Evolutionary conservation across 257 asterid genomes (phyloP), one percentile per base, ranked within the genome.

Genomic region (Cinchona pubescens): DNA sequence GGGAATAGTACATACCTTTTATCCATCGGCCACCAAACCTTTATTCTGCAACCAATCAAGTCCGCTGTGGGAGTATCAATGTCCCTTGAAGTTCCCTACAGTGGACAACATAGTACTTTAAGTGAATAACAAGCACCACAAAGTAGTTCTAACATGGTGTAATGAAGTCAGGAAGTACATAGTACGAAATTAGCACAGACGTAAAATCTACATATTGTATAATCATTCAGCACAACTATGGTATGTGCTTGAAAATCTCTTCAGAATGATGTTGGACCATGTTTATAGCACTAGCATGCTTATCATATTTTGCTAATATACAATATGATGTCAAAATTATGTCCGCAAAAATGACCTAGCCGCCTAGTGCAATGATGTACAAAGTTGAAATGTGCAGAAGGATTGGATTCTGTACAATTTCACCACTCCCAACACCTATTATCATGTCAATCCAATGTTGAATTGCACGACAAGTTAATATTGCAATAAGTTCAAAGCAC

Each of bases 1-100:
- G 72, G 76, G 65, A 43, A 67, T n/a, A 75, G 77, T 43, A 86
- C 97, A 86, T 81, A 95, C 99, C 67, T 3, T 90, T 93, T 93
- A 85, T 95, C 99, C 90, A 93, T 87, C n/a, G 99, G 99, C 99
- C 99, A 95, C 99, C 99, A 95, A 77, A 95, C 90, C 87, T 91
- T 89, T 84, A 95, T 87, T 83, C 88, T 88, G 84, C 92, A 86
- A 65, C 92, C 96, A 85, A 93, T 83, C 86, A 93, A 87, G 80
- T 91, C 99, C 18, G 69, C 80, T 13, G 82, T 77, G 29, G 88
- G 83, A 82, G 77, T 75, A 83, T 78, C 86, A 32, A 71, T 77
- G 78, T 85, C 94, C 91, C 84, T 91, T 67, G 87, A 82, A 73
- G 96, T 80, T 88, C 96, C 88, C 97, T 88, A 77, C 48, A 74